Percentiles rank a stretch among this genome's conserved stretches.
phyloP scores from a whole-genome alignment of 2,329 filamentous ascomycete genomes.

The Cladosporium sp. region DNA sequence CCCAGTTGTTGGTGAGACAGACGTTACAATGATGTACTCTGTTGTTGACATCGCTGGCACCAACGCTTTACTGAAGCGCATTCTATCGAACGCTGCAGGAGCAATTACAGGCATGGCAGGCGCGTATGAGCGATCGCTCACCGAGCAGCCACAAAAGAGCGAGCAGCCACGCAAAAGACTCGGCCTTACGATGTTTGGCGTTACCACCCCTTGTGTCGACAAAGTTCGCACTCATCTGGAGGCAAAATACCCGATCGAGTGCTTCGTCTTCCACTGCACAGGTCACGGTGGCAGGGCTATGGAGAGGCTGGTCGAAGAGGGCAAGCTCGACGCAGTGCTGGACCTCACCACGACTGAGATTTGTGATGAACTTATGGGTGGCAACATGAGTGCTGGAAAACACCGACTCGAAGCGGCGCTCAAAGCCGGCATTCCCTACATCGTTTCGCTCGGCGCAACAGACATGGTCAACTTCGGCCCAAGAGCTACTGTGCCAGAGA shows the following conservation, averaged over 20 bases:
- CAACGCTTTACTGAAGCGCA: slow-evolving; percentile 58
- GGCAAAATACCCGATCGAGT: slow-evolving; percentile 51
- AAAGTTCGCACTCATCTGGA: slow-evolving; percentile 55
- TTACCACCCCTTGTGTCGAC: slow-evolving; percentile 67
- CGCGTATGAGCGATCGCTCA: slow-evolving; percentile 40
- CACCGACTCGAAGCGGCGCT: slow-evolving; percentile 59
- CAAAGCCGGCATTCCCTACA: slow-evolving; percentile 57
- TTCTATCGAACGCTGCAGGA: slow-evolving; percentile 64
- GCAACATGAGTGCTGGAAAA: slow-evolving; percentile 61
- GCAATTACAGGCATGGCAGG: slow-evolving; percentile 61
- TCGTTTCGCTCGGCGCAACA: slow-evolving; percentile 52
- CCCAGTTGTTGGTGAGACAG: slow-evolving; percentile 65
- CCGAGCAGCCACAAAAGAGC: slow-evolving; percentile 41
- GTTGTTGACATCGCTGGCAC: slow-evolving; percentile 70
- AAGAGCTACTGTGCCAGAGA: slow-evolving; percentile 54
- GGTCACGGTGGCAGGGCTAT: slow-evolving; percentile 68
- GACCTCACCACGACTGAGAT: slow-evolving; percentile 74
- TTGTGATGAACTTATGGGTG: slow-evolving; percentile 63
- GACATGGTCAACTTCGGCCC: slow-evolving; percentile 68
- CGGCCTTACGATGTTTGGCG: slow-evolving; percentile 72
- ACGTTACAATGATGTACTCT: slow-evolving; percentile 69
- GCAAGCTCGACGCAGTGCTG: slow-evolving; percentile 63
- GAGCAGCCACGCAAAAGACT: slow-evolving; percentile 48
- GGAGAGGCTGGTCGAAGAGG: slow-evolving; percentile 62
- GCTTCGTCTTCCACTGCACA: slow-evolving; percentile 69